Evolutionary conservation across 768 basidiomycete genomes (phyloP).

Genomic region (Phlebiopsis flavidoalba): DNA sequence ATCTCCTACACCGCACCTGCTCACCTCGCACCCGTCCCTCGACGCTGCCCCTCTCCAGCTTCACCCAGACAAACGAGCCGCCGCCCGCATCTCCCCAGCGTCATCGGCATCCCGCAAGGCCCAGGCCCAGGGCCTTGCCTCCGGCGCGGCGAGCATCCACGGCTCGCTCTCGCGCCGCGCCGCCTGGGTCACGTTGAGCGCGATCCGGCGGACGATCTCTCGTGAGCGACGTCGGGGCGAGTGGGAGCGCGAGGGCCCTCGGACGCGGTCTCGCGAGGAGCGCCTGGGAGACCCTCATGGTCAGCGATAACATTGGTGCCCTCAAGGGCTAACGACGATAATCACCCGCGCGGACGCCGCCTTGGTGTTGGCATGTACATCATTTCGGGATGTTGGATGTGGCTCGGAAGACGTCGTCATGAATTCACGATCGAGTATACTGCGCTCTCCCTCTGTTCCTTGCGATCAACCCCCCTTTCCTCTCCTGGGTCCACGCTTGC

Average conservation of each 20-base stretch:
- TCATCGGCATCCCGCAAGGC: conserved; percentile 40
- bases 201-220: conserved; percentile 22
- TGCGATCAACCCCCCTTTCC: background rate
- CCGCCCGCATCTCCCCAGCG: conserved; percentile 72
- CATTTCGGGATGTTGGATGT: background rate
- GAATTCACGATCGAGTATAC: background rate
- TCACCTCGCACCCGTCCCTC: conserved; percentile 22
- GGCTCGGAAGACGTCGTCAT: background rate
- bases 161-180: conserved; percentile 8
- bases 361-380: background rate
- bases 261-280: conserved; percentile 81
- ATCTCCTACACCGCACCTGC: conserved; percentile 82
- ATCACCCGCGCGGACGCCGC: background rate
- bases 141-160: conserved; percentile 24
- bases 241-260: conserved; percentile 82
- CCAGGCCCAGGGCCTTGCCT: conserved; percentile 22
- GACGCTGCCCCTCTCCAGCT: conserved; percentile 63
- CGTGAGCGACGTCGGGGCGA: conserved; percentile 73
- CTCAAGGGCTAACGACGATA: background rate
- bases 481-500: background rate
- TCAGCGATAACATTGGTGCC: background rate
- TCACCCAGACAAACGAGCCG: conserved; percentile 56
- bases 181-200: conserved; percentile 18
- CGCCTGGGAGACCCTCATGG: conserved; percentile 60
- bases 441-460: background rate